Evolutionary conservation across 2,329 filamentous ascomycete species (phyloP).

Genomic region (Daldinia eschscholtzii): DNA sequence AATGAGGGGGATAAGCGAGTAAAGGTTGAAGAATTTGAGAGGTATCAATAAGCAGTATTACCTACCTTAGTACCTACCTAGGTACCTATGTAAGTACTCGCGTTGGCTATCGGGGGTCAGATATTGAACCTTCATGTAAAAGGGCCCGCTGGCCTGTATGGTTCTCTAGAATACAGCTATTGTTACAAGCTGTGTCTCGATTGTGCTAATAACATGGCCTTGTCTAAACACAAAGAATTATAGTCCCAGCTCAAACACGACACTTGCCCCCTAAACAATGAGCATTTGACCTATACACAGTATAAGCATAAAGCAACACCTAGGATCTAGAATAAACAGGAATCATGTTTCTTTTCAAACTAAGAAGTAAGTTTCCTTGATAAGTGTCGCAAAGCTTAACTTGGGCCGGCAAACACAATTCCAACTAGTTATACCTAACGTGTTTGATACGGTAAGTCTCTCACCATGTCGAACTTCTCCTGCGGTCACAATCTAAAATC

Average conservation of each 20-base stretch:
- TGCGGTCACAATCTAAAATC: conserved; percentile 35
- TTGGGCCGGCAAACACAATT: not conserved
- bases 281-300: not conserved
- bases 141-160: not conserved
- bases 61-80: not conserved
- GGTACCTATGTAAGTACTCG: not conserved
- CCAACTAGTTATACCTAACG: too few species aligned
- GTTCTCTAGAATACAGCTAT: not conserved
- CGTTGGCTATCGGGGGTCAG: not conserved
- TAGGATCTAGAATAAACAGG: not conserved
- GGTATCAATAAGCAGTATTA: too few species aligned
- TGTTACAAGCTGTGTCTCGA: not conserved
- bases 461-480: conserved; percentile 26
- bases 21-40: too few species aligned
- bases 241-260: not conserved
- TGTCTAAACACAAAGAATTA: conserved; percentile 1
- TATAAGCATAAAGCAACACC: not conserved
- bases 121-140: not conserved
- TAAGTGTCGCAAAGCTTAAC: not conserved
- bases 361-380: not conserved
- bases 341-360: not conserved
- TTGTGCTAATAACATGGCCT: not conserved
- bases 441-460: not conserved
- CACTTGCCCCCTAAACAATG: not conserved
- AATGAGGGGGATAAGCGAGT: not conserved